Evolutionary conservation across 768 basidiomycete genomes (phyloP), one percentile per base, ranked within the genome.

Genomic region (Leccinum incarnatum): DNA sequence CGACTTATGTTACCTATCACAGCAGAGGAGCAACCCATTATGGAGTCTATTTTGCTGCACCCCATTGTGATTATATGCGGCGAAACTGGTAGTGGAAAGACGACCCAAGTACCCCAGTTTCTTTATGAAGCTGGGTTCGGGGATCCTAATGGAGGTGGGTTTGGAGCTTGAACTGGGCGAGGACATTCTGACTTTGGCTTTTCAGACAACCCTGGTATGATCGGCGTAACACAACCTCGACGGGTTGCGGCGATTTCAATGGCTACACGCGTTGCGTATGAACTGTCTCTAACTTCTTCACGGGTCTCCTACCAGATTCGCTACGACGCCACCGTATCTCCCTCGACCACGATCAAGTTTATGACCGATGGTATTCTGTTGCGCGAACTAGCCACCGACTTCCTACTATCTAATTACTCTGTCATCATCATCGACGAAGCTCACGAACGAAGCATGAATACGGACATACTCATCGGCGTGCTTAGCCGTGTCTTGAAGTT

Each of bases 281-380:
- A 99, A 74, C 78, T 99, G n/a, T 89, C 91, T 5, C 77, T 98
- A 14, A 81, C 91, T 1, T 79, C 88, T 1, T 87, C 88, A 1
- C 80, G 83, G 25, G 93, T 98, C 6, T 96, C 97, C 0, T 95
- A 98, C 73, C 95, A 98, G 72, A 98, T 99, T 61, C 90, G 97
- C 60, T 99, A 98, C 69, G 96, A 98, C 64, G 90, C 93, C 1
- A 98, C 94, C 1, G 88, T 94, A 0, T 94, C 94, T 4, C 81
- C 93, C 1, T 80, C 84, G 21, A 99, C 97, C 2, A 87, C 87
- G 8, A 95, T 99, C 78, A 98, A 98, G 73, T 99, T 98, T 79
- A 98, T 98, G 95, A 99, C 97, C 6, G 97, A 99, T 67, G 97
- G 97, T 77, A 94, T 99, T 27, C 77, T 99, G 34, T 78, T 99